phyloP scores from a whole-genome alignment of 768 basidiomycete species.

The Kwoniella sp. region DNA sequence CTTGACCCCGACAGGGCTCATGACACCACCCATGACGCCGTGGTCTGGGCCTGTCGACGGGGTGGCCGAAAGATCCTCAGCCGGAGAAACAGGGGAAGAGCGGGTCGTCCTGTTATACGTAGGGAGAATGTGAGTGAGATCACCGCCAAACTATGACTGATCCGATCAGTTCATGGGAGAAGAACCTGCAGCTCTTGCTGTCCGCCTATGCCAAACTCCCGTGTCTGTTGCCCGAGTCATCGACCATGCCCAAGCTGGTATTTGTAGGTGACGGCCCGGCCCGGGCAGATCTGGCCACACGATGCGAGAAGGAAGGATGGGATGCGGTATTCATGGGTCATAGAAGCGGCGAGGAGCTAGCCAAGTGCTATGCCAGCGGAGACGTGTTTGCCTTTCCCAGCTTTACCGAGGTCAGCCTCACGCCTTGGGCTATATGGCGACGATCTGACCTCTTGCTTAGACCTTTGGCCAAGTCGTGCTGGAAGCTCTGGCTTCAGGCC shows the following conservation, averaged over 20 bases:
- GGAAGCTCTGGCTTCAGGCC: conserved; percentile 54
- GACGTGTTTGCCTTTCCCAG: conserved; percentile 54
- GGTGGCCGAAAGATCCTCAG: not conserved
- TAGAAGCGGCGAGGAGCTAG: conserved; percentile 50
- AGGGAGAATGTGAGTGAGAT: conserved; percentile 48
- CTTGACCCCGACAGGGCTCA: conserved; percentile 1
- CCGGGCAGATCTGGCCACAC: conserved; percentile 42
- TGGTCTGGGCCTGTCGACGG: conserved; percentile 10
- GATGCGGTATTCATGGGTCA: conserved; percentile 53
- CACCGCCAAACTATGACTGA: not conserved
- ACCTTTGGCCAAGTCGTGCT: conserved; percentile 54
- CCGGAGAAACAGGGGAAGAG: not conserved
- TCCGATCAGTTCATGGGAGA: conserved; percentile 51
- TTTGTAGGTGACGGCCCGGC: conserved; percentile 55
- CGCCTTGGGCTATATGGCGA: no score
- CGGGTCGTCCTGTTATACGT: conserved; percentile 50
- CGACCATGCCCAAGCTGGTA: conserved; percentile 45
- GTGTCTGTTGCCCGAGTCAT: conserved; percentile 19
- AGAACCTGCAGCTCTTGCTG: conserved; percentile 54
- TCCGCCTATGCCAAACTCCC: conserved; percentile 47
- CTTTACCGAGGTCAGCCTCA: conserved; percentile 47
- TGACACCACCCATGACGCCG: conserved; percentile 12
- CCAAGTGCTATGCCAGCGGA: conserved; percentile 52
- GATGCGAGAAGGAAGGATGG: conserved; percentile 44
- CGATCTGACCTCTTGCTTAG: conserved; percentile 5